Base-by-base conservation (phyloP, 2,329 filamentous ascomycete genomes). In the Exophiala mesophila region DNA sequence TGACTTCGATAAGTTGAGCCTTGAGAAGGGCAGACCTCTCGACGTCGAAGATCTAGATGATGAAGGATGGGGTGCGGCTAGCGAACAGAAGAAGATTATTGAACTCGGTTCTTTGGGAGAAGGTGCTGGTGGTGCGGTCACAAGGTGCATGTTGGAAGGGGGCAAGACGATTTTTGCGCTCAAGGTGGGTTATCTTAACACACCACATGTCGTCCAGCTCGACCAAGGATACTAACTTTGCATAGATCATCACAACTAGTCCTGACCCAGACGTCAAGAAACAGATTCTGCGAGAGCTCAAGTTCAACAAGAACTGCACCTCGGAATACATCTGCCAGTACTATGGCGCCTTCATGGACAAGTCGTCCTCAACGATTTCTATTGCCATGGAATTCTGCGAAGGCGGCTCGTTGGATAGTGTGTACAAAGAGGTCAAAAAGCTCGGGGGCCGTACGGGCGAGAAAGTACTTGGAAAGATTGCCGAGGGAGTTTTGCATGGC, bases 381-480 rank as follows among this genome's bases (percentile, higher is more conserved):
- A 98, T 98, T 60, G 89, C 88, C 44, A 98, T 98, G 92, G 92
- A 98, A 63, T 97, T 94, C 59, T 98, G 92, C 62, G 92, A 97
- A 66, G 92, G 92, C 44, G 92, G 92, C 39, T 95, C 88, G 34
- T 76, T 98, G 15, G 89, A 98, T 69, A 92, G 87, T 61, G 92
- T 98, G 53, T 98, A 98, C 71, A 87, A 87, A 54, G 92, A 98
- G 67, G 89, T 98, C 24, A 95, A 95, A 71, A 88, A 92, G 56
- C 78, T 97, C 2, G 90, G 90, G 30, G 92, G 92, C 8, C 80
- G 92, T 36, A 97, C 90, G 0, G 92, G 92, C 54, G 92, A 98
- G 63, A 98, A 97, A 62, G 92, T 98, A 1, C 74, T 98, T 3
- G 92, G 92, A 51, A 97, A 97, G 69, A 85, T 98, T 32, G 88